These are phyloP conservation scores for Piromyces finnis DNA, from an alignment of 192 early-diverging fungal genomes.

Conservation along the genomic window DNA sequence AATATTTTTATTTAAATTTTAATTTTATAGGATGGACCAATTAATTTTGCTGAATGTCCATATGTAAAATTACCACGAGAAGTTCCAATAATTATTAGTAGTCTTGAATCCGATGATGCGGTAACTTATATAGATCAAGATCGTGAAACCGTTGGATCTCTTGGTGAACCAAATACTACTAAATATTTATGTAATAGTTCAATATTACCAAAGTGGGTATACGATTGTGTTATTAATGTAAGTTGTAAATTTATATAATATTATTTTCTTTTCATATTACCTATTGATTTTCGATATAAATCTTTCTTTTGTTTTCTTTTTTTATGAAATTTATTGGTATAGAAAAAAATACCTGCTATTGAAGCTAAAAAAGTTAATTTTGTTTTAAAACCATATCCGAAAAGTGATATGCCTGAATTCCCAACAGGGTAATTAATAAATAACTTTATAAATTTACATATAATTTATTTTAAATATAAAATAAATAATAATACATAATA, in stretches of 20 bases:
- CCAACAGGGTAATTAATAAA: constrained; percentile 34
- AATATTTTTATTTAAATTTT: too few species aligned
- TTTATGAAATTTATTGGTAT: not conserved
- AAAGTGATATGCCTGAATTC: constrained; percentile 27
- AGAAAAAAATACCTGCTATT: constrained; percentile 48
- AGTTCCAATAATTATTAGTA: constrained; percentile 49
- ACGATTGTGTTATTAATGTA: constrained; percentile 52
- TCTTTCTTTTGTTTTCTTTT: too few species aligned
- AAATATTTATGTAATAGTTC: not conserved
- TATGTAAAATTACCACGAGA: constrained; percentile 36
- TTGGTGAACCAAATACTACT: constrained; percentile 18
- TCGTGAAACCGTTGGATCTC: constrained; percentile 36
- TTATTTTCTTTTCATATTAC: too few species aligned
- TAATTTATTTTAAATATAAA: too few species aligned
- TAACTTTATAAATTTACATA: too few species aligned
- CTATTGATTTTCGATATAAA: too few species aligned
- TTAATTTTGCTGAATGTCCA: constrained; percentile 40
- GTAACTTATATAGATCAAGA: constrained; percentile 52
- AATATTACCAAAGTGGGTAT: constrained; percentile 60
- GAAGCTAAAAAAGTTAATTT: constrained; percentile 74
- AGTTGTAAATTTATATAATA: not conserved
- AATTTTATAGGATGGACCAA: not conserved
- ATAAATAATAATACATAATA: too few species aligned
- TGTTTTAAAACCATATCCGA: constrained; percentile 44
- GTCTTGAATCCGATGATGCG: constrained; percentile 54